Conservation (phyloP, 331 rosid genomes). For the Acacia concinna region DNA sequence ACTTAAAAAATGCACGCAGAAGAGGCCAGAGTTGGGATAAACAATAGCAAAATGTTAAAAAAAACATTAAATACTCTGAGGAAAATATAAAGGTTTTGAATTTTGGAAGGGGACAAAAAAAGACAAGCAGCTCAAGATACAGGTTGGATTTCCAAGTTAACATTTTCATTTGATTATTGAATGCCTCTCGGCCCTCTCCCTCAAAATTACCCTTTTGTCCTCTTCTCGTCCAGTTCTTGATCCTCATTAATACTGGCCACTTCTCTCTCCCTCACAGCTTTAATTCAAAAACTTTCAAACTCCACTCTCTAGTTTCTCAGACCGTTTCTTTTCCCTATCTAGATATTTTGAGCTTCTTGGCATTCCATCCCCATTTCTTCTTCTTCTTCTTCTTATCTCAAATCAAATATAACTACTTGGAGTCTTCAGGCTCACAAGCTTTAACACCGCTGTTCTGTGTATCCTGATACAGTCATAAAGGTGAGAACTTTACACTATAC, state of each 20-base stretch:
- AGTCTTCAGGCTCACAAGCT: background rate
- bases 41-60: constrained; percentile 40
- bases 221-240: constrained; percentile 42
- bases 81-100: constrained; percentile 39
- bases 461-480: constrained; percentile 31
- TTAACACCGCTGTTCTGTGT: constrained; percentile 7
- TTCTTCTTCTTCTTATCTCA: background rate
- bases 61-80: background rate
- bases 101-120: constrained; percentile 30
- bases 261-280: constrained; percentile 38
- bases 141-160: constrained; percentile 58
- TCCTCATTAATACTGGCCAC: constrained; percentile 40
- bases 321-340: constrained; percentile 1
- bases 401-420: background rate
- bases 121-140: constrained; percentile 43
- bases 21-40: constrained; percentile 9
- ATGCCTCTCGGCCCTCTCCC: background rate
- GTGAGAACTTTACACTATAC: constrained; percentile 36
- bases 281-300: constrained; percentile 64
- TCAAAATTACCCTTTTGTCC: constrained; percentile 57
- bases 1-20: constrained; percentile 11
- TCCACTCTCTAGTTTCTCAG: constrained; percentile 7
- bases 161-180: constrained; percentile 32
- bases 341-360: constrained; percentile 24
- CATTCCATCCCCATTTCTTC: background rate